Evolutionary conservation across 2,329 filamentous ascomycete species (phyloP), one percentile per base, ranked within the genome.

Genomic region (Colletotrichum cuscutae): DNA sequence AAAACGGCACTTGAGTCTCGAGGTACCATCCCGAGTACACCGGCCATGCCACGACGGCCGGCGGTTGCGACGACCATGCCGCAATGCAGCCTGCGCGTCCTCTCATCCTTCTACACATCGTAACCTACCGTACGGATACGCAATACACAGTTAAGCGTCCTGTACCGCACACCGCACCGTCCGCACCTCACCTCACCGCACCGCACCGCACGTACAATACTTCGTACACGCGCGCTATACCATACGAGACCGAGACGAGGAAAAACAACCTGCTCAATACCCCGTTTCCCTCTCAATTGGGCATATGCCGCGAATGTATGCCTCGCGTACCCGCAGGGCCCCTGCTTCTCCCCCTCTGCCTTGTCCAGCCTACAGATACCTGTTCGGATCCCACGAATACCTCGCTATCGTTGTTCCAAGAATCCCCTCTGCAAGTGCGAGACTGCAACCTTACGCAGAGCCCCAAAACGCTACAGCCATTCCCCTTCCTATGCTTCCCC

Each of bases 241-340:
- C 53, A 56, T 56, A 56, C 49, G 28, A 53, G 28, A 53, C 42
- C 46, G 62, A 65, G 24, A 35, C 30, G n/a, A 52, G 30, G 30
- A 32, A 65, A 42, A 52, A 26, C 59, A 68, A 70, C 70, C 53
- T 68, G 42, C 53, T 52, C 32, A 54, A 26, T 69, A 69, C 60
- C 60, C 66, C 65, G 12, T 69, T 35, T 12, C 35, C 35, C 54
- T 32, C 70, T 69, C 32, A 46, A 65, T 69, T 26, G 42, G 65
- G 65, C 59, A 69, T 57, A 56, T 63, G 65, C 65, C 49, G 70
- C 70, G 65, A 72, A 60, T 24, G 54, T 70, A 60, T 35, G 59
- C 70, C 56, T 59, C 70, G 22, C 22, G 69, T 68, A 60, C 46
- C 70, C 60, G 60, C 54, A 30, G 28, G 19, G 54, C 35, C 58